Base-by-base conservation (phyloP, 2,329 filamentous ascomycete species). In the Botrytis squamosa region DNA sequence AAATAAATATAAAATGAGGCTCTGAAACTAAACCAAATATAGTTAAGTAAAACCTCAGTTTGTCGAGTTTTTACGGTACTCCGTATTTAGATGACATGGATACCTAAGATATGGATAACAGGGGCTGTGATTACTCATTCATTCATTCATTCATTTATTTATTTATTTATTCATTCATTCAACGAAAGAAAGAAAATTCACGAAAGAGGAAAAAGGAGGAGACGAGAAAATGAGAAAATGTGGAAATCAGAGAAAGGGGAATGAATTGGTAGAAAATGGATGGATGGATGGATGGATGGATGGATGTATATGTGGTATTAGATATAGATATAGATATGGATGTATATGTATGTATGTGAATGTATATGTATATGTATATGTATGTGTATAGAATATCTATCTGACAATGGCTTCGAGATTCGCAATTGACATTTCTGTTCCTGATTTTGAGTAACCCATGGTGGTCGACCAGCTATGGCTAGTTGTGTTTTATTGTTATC, bases 381-480 rank as follows among this genome's bases (percentile, higher is more conserved):
- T 14, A 25, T 42, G 14, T 25, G 4, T 29, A 1, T 49, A 44
- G 25, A 42, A 63, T 25, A 40, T 14, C 38, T 14, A 10, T 42
- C 22, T 52, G 46, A 29, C 40, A 1, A 40, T 18, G 20, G 22
- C 25, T 55, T 55, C 22, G 38, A 40, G 9, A 20, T 40, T 55
- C 36, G 9, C 33, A 55, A 29, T 55, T 29, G 36, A 55, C 0
- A 67, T 67, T 14, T 55, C 25, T 14, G 46, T 55, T 55, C 65
- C 46, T 67, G 65, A 40, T 22, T 40, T 40, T 67, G 64, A 67
- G 64, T 67, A 67, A 67, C 65, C 46, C 46, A 20, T 40, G 46
- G 33, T 22, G 49, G 10, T 52, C 1, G 3, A 1, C 7, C 4
- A 29, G 33, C 1, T 55, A 67, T 55, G 12, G 25, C n/a, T 29